These are phyloP conservation scores for Lentinus polychrous DNA, from an alignment of 1,284 basidiomycete species.

Conservation along the genomic window DNA sequence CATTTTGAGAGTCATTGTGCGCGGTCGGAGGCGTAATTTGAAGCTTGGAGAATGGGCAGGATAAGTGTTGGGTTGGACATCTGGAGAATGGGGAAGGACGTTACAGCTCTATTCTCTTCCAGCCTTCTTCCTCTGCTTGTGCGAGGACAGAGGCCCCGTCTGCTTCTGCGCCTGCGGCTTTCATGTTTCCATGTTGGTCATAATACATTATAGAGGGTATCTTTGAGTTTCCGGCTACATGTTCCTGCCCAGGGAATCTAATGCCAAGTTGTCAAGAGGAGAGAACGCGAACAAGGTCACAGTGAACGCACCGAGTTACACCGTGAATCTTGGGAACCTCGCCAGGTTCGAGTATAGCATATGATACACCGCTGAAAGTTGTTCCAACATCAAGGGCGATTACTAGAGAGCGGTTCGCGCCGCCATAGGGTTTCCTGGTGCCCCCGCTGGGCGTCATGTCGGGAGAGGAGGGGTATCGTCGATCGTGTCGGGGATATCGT, in stretches of 20 bases:
- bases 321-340: constrained; percentile 67
- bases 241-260: constrained; percentile 75
- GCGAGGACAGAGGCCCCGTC: constrained; percentile 50
- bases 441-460: constrained; percentile 33
- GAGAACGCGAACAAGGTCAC: not conserved
- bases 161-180: constrained; percentile 69
- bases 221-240: constrained; percentile 77
- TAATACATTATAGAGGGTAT: constrained; percentile 74
- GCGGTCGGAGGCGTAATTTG: constrained; percentile 69
- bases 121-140: constrained; percentile 65
- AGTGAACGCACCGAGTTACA: constrained; percentile 48
- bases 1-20: constrained; percentile 70
- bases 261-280: constrained; percentile 1
- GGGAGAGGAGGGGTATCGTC: constrained; percentile 8
- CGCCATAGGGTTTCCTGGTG: constrained; percentile 66
- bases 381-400: constrained; percentile 69
- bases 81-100: not conserved
- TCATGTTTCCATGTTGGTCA: constrained; percentile 52
- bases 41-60: constrained; percentile 39
- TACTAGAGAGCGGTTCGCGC: constrained; percentile 54
- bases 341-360: constrained; percentile 65
- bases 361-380: constrained; percentile 68
- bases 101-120: constrained; percentile 68
- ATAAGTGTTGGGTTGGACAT: not conserved
- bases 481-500: constrained; percentile 10